Evolutionary conservation across 352 stramenopile species (phyloP), one percentile per base, ranked within the genome.

Genomic region (Phytophthora litchii): DNA sequence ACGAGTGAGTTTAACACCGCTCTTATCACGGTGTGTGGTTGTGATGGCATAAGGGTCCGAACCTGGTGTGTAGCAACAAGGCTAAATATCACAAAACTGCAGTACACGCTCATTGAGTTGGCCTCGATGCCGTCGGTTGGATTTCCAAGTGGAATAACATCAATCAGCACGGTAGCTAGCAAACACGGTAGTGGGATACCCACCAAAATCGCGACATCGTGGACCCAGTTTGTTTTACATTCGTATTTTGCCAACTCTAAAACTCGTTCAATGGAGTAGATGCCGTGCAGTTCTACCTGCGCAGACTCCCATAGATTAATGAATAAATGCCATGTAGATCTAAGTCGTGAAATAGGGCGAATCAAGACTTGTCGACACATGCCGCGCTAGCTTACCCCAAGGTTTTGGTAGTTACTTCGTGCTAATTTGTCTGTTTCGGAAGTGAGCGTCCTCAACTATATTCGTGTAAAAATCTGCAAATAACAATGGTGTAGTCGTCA

Each of bases 1-100:
- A 51, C 20, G 16, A 59, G 13, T 8, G 54, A 51, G 17, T 44
- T 43, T 14, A 45, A 2, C 4, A 63, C 1, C 3, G 23, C 35
- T 7, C 21, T 10, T 12, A 21, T n/a, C 2, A 27, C 31, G 5
- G 38, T 27, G 19, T 45, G 37, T n/a, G 25, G 9, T 13, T 44
- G 29, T 17, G 8, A 3, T n/a, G 25, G 17, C 21, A 50, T 31
- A 17, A 44, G 31, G 19, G 37, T 37, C 10, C 54, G 41, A 36
- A 57, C 45, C 20, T 66, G 58, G 35, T 66, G 54, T 6, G 51
- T 60, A 12, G 49, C 27, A 8, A 70, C 27, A 11, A 63, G 31
- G n/a, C 41, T 60, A 21, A 70, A 51, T 7, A 60, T 40, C 31
- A 42, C 52, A 14, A 56, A 63, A 20, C 53, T 54, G 32, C 43